phyloP scores from a whole-genome alignment of 2,329 filamentous ascomycete genomes.

The Colletotrichum sp. region DNA sequence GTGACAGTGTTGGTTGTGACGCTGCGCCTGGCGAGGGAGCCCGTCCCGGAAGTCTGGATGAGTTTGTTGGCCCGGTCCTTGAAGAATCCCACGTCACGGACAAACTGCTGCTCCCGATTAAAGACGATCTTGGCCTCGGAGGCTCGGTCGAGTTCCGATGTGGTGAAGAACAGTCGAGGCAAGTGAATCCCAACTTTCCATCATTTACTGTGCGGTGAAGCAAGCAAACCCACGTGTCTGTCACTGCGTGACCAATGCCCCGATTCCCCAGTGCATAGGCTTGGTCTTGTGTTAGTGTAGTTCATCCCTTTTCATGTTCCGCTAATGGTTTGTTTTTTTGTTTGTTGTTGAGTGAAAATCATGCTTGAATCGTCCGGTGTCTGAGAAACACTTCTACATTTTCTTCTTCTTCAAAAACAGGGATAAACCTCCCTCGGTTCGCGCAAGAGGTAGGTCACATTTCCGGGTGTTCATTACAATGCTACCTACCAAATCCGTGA shows the following conservation, averaged over 20 bases:
- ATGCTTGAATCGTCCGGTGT: slow-evolving; percentile 18
- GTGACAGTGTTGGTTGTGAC: background rate
- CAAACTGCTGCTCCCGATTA: background rate
- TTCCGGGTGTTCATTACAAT: background rate
- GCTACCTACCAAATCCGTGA: slow-evolving; percentile 1
- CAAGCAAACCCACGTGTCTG: background rate
- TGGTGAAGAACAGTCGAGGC: background rate
- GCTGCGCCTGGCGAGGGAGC: background rate
- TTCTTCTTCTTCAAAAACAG: background rate
- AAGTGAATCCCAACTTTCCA: background rate
- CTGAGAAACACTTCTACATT: background rate
- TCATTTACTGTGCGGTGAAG: background rate
- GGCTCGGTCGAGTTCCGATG: slow-evolving; percentile 16
- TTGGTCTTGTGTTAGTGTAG: background rate
- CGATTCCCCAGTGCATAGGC: background rate
- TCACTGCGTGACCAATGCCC: background rate
- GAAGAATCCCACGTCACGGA: background rate
- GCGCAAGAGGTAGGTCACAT: slow-evolving; percentile 9
- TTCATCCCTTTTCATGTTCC: background rate
- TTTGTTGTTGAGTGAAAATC: background rate
- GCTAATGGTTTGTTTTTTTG: background rate
- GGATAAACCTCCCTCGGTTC: background rate
- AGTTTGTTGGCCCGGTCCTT: background rate
- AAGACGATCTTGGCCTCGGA: background rate
- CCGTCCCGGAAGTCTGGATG: slow-evolving; percentile 8